Evolutionary conservation across 2,329 filamentous ascomycete genomes (phyloP), one percentile per base, ranked within the genome.

Genomic region (Zymoseptoria ardabiliae): DNA sequence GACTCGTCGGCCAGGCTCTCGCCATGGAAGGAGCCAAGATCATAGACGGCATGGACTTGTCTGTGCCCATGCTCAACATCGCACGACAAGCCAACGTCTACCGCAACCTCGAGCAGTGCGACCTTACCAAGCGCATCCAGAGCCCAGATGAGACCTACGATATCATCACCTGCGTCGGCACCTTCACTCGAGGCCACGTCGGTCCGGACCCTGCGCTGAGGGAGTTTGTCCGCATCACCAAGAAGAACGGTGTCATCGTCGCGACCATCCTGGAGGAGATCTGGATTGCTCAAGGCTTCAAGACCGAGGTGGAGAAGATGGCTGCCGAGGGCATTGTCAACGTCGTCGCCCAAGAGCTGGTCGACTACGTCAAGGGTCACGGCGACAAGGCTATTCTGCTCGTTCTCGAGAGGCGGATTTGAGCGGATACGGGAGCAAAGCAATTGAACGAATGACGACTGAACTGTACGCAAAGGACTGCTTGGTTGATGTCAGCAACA

Each of bases 101-200:
- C 68, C 73, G 74, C 19, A 66, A 73, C 19, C 72, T 84, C 9
- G 71, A 73, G 19, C 67, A 74, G 2, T 76, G 73, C 1, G 81
- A 84, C 64, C 69, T 84, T 61, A 79, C 77, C 19, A 71, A 75
- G 54, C 72, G 69, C 0, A 72, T 84, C 13, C 65, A 72, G 3
- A 68, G 70, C 45, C 60, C 70, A 3, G 74, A 78, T 61, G 72
- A 72, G 9, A 71, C 70, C 2, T 83, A 82, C 63, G 80, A 82
- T 55, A 76, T 77, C 4, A 74, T 83, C 19, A 76, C 77, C 1
- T 84, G 82, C 70, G 76, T 79, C 22, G 82, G 82, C 23, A 83
- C 81, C 2, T 77, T 84, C 61, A 84, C 82, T 0, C 75, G 78
- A 56, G 80, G 79, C 10, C 81, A 84, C 62, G 77, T 84, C 41